A percentile compares a stretch with the other conserved stretches of the same genome.
phyloP scores from a whole-genome alignment of 495 filamentous ascomycete genomes.

The Xylaria sp. region DNA sequence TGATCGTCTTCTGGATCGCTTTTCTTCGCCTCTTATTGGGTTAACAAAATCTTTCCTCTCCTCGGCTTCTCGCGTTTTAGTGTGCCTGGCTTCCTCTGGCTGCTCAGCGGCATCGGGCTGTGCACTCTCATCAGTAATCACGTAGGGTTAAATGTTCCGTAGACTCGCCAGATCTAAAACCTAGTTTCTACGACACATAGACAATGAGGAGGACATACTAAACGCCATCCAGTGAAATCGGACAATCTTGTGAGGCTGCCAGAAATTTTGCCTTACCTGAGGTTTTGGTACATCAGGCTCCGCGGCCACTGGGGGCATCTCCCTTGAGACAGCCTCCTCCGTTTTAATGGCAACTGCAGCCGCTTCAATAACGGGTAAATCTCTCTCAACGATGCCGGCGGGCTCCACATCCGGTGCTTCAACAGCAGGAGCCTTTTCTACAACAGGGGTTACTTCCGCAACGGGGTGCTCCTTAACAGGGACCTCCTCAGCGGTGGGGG shows the following conservation, averaged over 20 bases:
- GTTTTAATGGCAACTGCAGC: slow-evolving; percentile 17
- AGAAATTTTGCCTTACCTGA: slow-evolving; percentile 32
- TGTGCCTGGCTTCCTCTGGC: slow-evolving; percentile 24
- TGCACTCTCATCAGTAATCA: slow-evolving; percentile 16
- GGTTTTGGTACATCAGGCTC: slow-evolving; percentile 31
- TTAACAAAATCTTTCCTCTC: slow-evolving; percentile 47
- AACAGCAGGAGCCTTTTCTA: slow-evolving; percentile 16
- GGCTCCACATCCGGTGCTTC: slow-evolving; percentile 12
- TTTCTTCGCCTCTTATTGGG: slow-evolving; percentile 45
- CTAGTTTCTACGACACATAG: slow-evolving; percentile 24
- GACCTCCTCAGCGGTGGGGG: slow-evolving; percentile 21
- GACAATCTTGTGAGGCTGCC: slow-evolving; percentile 29
- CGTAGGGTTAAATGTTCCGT: background rate
- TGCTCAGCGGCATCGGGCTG: slow-evolving; percentile 27
- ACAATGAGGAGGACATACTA: slow-evolving; percentile 30
- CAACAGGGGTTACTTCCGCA: background rate
- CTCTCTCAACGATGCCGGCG: background rate
- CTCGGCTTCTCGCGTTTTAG: slow-evolving; percentile 36
- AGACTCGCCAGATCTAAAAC: slow-evolving; percentile 18
- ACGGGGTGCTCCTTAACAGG: slow-evolving; percentile 5
- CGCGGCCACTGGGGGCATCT: slow-evolving; percentile 26
- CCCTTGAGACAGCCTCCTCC: slow-evolving; percentile 26
- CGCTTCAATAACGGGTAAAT: background rate
- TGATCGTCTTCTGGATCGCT: slow-evolving; percentile 40
- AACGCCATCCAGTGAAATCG: slow-evolving; percentile 29